These are phyloP conservation scores for Phaeoacremonium minimum DNA, from an alignment of 2,329 filamentous ascomycete genomes.

Conservation along the genomic window DNA sequence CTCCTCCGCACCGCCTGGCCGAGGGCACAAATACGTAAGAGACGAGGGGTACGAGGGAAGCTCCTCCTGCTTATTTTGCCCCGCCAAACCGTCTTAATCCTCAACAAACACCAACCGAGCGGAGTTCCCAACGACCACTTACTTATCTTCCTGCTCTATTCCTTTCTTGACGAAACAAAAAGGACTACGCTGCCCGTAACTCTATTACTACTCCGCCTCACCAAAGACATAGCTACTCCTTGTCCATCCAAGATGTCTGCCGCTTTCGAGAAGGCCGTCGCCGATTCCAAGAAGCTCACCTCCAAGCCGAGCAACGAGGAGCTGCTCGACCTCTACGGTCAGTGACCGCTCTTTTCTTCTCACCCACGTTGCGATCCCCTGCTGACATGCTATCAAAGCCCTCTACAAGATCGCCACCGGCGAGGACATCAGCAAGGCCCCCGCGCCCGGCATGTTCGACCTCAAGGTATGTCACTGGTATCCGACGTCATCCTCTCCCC, in stretches of 20 bases:
- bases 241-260: slow-evolving; percentile 30
- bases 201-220: too few species aligned
- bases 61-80: too few species aligned
- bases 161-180: too few species aligned
- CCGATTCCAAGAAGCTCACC: slow-evolving; percentile 64
- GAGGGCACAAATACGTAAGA: too few species aligned
- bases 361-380: slow-evolving; percentile 1
- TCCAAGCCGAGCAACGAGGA: slow-evolving; percentile 60
- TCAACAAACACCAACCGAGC: too few species aligned
- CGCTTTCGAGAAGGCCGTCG: slow-evolving; percentile 52
- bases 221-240: too few species aligned
- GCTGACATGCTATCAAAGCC: slow-evolving; percentile 26
- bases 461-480: slow-evolving; percentile 48
- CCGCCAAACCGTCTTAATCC: too few species aligned
- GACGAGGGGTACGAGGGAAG: too few species aligned
- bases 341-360: slow-evolving; percentile 18
- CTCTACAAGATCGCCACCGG: slow-evolving; percentile 55
- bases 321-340: slow-evolving; percentile 60
- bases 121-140: too few species aligned
- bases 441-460: slow-evolving; percentile 65
- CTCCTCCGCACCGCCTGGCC: too few species aligned
- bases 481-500: neutral
- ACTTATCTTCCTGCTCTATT: too few species aligned
- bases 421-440: slow-evolving; percentile 52
- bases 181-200: too few species aligned